A percentile compares a stretch with the other conserved stretches of the same genome.
phyloP scores from a whole-genome alignment of 164 flowering plant genomes.

The Macadamia tetraphylla region DNA sequence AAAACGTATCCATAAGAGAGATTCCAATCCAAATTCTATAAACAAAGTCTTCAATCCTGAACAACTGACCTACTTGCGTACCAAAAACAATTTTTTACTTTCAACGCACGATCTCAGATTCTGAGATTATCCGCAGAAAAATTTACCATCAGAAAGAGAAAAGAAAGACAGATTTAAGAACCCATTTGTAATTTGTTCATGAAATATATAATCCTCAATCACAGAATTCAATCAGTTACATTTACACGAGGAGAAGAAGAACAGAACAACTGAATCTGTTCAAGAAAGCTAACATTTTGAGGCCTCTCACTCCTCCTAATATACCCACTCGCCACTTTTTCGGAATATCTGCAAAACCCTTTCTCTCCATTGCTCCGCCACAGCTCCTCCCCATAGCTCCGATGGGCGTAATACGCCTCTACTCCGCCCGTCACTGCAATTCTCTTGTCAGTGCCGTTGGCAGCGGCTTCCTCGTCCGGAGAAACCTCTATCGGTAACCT shows the following conservation, averaged over 20 bases:
- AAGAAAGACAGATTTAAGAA: too few species aligned
- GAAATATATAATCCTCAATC: too few species aligned
- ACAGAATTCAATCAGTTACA: too few species aligned
- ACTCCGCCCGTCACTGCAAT: slow-evolving; percentile 16
- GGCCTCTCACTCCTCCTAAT: slow-evolving; percentile 68
- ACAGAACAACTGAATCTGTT: slow-evolving; percentile 49
- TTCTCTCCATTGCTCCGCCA: slow-evolving; percentile 62
- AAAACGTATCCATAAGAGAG: too few species aligned
- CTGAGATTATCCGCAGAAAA: too few species aligned
- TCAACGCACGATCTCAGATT: too few species aligned
- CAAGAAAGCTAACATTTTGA: slow-evolving; percentile 41
- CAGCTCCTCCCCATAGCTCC: slow-evolving; percentile 58
- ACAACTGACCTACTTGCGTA: too few species aligned
- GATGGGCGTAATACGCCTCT: slow-evolving; percentile 71
- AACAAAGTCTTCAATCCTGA: too few species aligned
- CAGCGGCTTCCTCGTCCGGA: neutral
- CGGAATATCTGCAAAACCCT: slow-evolving; percentile 43
- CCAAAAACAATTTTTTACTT: too few species aligned
- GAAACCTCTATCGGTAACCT: slow-evolving; percentile 38
- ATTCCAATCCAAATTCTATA: too few species aligned
- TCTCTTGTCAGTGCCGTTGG: neutral
- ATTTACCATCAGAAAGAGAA: too few species aligned
- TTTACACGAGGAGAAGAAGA: slow-evolving; percentile 7
- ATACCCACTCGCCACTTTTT: slow-evolving; percentile 58
- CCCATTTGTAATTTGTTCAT: too few species aligned